phyloP scores from a whole-genome alignment of 352 stramenopile genomes.

The Phytophthora vignae region DNA sequence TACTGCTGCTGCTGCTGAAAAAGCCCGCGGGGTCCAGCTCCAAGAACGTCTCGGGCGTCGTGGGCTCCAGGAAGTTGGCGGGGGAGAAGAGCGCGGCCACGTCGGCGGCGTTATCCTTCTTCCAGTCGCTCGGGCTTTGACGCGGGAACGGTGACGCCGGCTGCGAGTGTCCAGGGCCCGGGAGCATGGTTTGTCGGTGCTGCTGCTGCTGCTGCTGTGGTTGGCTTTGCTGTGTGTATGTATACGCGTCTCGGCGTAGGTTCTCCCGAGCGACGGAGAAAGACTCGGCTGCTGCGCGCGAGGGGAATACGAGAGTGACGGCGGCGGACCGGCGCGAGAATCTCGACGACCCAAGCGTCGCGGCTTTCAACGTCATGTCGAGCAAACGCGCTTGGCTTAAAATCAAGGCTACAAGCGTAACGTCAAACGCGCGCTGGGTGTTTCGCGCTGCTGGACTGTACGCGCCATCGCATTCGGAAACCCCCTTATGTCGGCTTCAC shows the following conservation, averaged over 20 bases:
- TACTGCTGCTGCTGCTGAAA: slow-evolving; percentile 13
- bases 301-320: slow-evolving; percentile 37
- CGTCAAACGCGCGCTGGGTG: slow-evolving; percentile 11
- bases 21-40: slow-evolving; percentile 33
- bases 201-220: background rate
- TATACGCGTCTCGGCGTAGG: slow-evolving; percentile 25
- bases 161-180: slow-evolving; percentile 19
- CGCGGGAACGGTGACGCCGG: background rate
- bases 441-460: slow-evolving; percentile 20
- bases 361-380: slow-evolving; percentile 34
- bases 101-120: slow-evolving; percentile 15
- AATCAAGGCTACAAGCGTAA: slow-evolving; percentile 19
- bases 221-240: background rate
- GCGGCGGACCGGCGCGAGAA: slow-evolving; percentile 8
- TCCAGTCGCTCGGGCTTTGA: slow-evolving; percentile 14
- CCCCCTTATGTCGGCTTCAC: slow-evolving; percentile 16
- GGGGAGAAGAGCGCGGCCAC: slow-evolving; percentile 29
- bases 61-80: slow-evolving; percentile 32
- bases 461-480: slow-evolving; percentile 30
- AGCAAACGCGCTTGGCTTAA: slow-evolving; percentile 1
- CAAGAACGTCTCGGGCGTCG: slow-evolving; percentile 37
- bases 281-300: slow-evolving; percentile 15
- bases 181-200: slow-evolving; percentile 19
- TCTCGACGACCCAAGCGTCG: slow-evolving; percentile 32
- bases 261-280: slow-evolving; percentile 11